Evolutionary conservation across 208 protist genomes (phyloP).

Genomic region (Lotmaria passim): DNA sequence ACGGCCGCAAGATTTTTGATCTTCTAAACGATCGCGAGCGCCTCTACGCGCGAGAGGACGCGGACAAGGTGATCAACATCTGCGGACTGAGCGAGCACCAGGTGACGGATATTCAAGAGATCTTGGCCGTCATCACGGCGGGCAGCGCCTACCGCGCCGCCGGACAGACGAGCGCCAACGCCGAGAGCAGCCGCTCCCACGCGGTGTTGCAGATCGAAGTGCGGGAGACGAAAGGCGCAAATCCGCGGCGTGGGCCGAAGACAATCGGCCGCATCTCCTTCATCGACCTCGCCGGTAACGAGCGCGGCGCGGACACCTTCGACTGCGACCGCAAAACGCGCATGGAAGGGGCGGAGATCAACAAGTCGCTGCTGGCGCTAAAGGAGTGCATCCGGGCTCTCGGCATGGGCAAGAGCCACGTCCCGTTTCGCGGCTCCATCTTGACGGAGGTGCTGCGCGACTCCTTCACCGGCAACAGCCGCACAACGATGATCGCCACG

Average conservation of each 20-base stretch:
- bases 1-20: slow-evolving; percentile 97
- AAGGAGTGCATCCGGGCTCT: slow-evolving; percentile 99
- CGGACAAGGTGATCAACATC: slow-evolving; percentile 94
- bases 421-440: slow-evolving; percentile 98
- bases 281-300: slow-evolving; percentile 99
- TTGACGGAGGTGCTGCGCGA: slow-evolving; percentile 97
- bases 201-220: slow-evolving; percentile 92
- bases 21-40: slow-evolving; percentile 94
- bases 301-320: slow-evolving; percentile 96
- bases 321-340: slow-evolving; percentile 95
- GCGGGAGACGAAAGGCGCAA: slow-evolving; percentile 35
- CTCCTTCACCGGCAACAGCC: slow-evolving; percentile 97
- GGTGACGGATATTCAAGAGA: slow-evolving; percentile 78
- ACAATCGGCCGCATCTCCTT: slow-evolving; percentile 97
- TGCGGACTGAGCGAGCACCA: slow-evolving; percentile 92
- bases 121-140: slow-evolving; percentile 92
- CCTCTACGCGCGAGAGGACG: slow-evolving; percentile 95
- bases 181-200: slow-evolving; percentile 92
- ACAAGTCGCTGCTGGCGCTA: slow-evolving; percentile 97
- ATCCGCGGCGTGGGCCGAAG: slow-evolving; percentile 47
- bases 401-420: slow-evolving; percentile 94
- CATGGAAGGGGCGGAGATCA: too few relatives aligned
- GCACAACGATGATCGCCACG: slow-evolving; percentile 97
- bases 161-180: slow-evolving; percentile 93
- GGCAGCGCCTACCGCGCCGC: slow-evolving; percentile 89